Conservation (phyloP, 2,329 filamentous ascomycete genomes). For the Hymenoscyphus occultus region DNA sequence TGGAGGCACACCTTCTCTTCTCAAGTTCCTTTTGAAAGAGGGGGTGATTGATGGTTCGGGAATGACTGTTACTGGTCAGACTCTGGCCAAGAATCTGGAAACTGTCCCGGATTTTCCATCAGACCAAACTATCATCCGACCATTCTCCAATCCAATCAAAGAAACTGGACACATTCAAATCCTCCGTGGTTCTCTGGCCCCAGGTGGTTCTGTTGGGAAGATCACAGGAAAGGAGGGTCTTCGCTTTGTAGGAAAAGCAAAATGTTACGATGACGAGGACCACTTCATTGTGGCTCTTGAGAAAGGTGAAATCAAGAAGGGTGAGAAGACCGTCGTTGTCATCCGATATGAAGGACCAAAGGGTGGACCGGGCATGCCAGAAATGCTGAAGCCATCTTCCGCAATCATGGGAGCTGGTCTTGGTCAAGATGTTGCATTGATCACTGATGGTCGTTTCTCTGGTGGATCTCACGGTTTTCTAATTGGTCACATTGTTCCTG, state of each 20-base stretch:
- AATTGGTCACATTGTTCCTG: constrained; percentile 60
- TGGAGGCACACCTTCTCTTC: constrained; percentile 54
- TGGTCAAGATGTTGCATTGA: constrained; percentile 65
- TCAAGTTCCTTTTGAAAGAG: constrained; percentile 57
- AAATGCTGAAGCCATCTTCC: constrained; percentile 70
- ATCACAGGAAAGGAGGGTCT: constrained; percentile 75
- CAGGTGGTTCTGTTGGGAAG: constrained; percentile 69
- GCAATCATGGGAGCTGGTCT: constrained; percentile 73
- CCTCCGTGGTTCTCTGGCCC: constrained; percentile 65
- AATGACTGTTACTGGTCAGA: constrained; percentile 59
- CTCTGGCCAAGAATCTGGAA: constrained; percentile 56
- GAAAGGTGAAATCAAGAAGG: constrained; percentile 66
- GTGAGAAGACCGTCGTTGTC: constrained; percentile 73
- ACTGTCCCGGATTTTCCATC: constrained; percentile 61
- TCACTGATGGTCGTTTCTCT: constrained; percentile 66
- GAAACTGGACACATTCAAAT: constrained; percentile 71
- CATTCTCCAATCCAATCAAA: constrained; percentile 68
- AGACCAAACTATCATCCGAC: constrained; percentile 68
- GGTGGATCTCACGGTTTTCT: constrained; percentile 60
- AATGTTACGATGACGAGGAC: constrained; percentile 68
- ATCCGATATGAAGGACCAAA: constrained; percentile 74
- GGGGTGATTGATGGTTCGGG: constrained; percentile 57
- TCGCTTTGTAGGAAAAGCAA: constrained; percentile 65
- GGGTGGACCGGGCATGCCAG: constrained; percentile 70
- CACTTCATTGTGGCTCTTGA: constrained; percentile 67